Conservation (phyloP, 257 asterid genomes). For the Fraxinus americana region DNA sequence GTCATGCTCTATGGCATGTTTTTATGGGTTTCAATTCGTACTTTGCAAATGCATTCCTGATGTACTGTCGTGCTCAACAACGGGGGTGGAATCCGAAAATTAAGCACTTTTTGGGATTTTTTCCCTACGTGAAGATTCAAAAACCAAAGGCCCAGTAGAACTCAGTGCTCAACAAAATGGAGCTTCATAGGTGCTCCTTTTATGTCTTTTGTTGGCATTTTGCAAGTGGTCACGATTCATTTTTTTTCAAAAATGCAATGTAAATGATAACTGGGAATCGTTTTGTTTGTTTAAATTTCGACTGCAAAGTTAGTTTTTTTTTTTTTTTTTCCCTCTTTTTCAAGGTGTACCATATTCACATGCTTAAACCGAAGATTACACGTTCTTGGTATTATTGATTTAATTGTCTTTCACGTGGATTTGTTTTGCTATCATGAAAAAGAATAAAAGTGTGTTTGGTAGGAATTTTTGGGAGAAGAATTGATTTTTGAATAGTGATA, state of each 20-base stretch:
- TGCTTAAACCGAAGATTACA: conserved; percentile 38
- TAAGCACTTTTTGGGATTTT: too few relatives aligned
- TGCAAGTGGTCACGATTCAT: conserved; percentile 33
- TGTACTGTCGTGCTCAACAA: too few relatives aligned
- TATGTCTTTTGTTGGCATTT: conserved; percentile 21
- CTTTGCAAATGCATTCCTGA: too few relatives aligned
- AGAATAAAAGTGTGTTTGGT: too few relatives aligned
- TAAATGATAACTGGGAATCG: conserved; percentile 43
- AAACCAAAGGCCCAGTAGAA: conserved; percentile 79
- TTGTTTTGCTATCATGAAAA: background rate
- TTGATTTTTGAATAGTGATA: too few relatives aligned
- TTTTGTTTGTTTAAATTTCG: conserved; percentile 49
- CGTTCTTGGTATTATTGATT: conserved; percentile 21
- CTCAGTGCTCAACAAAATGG: conserved; percentile 16
- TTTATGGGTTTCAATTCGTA: conserved; percentile 89
- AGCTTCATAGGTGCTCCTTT: conserved; percentile 24
- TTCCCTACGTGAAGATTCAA: conserved; percentile 71
- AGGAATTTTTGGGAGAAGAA: too few relatives aligned
- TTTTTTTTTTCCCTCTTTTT: too few relatives aligned
- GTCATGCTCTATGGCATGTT: conserved; percentile 93
- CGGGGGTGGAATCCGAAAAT: too few relatives aligned
- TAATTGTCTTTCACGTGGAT: background rate
- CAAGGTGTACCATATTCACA: conserved; percentile 37
- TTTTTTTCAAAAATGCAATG: conserved; percentile 4
- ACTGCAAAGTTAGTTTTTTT: conserved; percentile 19